phyloP scores from a whole-genome alignment of 2,329 filamentous ascomycete species.

The Cladosporium sp. region DNA sequence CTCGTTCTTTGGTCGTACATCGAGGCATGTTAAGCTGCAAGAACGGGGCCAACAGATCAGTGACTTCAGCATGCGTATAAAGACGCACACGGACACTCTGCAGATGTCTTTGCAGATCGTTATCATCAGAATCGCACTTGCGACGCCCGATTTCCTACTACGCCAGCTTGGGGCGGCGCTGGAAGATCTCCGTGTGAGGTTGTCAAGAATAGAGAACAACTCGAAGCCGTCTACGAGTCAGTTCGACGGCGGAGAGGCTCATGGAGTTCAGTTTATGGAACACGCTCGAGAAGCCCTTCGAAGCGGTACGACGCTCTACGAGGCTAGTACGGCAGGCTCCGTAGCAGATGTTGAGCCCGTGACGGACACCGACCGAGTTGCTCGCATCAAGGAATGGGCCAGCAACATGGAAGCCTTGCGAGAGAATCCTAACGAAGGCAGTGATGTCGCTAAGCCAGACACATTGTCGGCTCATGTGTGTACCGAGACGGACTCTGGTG shows the following conservation, averaged over 20 bases:
- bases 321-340: neutral
- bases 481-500: no score
- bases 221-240: neutral
- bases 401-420: no score
- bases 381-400: neutral
- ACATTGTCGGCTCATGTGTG: no score
- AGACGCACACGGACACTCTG: neutral
- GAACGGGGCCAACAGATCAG: neutral
- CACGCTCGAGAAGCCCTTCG: neutral
- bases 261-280: neutral
- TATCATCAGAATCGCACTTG: slow-evolving; percentile 2
- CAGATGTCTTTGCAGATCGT: slow-evolving; percentile 5
- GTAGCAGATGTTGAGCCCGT: neutral
- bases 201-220: neutral
- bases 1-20: neutral
- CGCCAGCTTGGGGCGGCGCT: neutral
- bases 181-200: neutral
- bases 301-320: neutral
- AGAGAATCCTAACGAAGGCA: no score
- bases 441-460: no score
- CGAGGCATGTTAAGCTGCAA: neutral
- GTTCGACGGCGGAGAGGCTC: neutral
- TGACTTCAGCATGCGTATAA: neutral
- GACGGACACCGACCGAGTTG: neutral
- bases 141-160: neutral